Base-by-base conservation (phyloP, 2,329 filamentous ascomycete species). In the Colletotrichum graminicola region DNA sequence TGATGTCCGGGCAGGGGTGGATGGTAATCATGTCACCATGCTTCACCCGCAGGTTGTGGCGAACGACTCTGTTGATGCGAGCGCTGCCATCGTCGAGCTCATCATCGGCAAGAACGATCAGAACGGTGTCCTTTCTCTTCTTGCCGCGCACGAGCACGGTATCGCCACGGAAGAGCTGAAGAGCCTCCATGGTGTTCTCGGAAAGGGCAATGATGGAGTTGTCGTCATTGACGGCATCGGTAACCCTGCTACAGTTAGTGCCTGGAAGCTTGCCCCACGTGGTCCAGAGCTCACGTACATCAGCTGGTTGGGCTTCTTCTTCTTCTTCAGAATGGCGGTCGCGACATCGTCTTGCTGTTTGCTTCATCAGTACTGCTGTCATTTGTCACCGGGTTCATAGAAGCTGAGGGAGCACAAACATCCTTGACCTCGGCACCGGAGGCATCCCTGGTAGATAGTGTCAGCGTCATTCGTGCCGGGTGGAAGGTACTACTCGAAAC, bases 271-370 rank as follows among this genome's bases (percentile, higher is more conserved):
- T 62, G 16, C 41, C 60, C 52, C 61, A 65, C 51, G 51, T 39
- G 56, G 29, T n/a, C 36, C 34, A 45, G 21, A 52, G 61, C 49
- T 57, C 77, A 83, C 92, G 82, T 88, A 97, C 94, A 99, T 97
- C 82, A 99, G 86, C 80, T 95, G 97, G 86, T 99, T 99, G 78
- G 95, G 95, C 94, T 99, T 99, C 95, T 99, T 99, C 93, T 99
- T 99, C 90, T 98, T 98, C 88, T 98, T 98, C 79, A 99, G 90
- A 78, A 99, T 99, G 76, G 96, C 96, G 56, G 96, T 99, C 64
- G 96, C 91, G 74, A 92, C 94, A 81, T 97, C 96, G 82, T 98
- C 93, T 78, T 94, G 91, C 91, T 97, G 79, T 71, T 74, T 55
- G 26, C 21, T 72, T 57, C 71, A 80, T 86, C 76, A 82, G 80